Evolutionary conservation across 2,329 filamentous ascomycete genomes (phyloP).

Genomic region (Fusarium globosum): DNA sequence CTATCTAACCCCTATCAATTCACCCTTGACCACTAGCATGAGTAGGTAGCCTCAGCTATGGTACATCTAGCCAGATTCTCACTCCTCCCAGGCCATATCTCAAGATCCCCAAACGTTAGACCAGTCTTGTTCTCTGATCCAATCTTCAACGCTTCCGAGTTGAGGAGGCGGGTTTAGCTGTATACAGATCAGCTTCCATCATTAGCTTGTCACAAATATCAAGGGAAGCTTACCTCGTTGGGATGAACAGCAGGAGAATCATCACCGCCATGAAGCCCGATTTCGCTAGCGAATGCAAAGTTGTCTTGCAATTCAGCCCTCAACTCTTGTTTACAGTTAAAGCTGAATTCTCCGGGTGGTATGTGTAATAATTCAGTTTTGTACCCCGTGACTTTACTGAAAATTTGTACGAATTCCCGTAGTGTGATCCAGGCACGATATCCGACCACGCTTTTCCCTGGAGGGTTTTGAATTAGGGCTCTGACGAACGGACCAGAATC

Average conservation of each 20-base stretch:
- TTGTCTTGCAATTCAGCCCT: background rate
- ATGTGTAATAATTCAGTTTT: background rate
- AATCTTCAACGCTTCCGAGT: background rate
- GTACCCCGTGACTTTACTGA: background rate
- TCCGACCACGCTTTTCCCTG: background rate
- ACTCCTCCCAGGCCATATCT: background rate
- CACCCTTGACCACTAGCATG: background rate
- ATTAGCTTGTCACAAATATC: background rate
- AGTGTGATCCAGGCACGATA: slow-evolving; percentile 6
- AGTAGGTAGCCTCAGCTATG: background rate
- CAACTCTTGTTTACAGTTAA: background rate
- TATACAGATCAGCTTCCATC: background rate
- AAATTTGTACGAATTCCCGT: background rate
- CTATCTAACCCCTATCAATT: background rate
- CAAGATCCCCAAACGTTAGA: background rate
- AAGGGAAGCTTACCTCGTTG: background rate
- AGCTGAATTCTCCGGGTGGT: background rate
- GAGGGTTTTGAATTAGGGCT: background rate
- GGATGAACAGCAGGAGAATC: background rate
- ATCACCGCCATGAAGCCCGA: slow-evolving; percentile 2
- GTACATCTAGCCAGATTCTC: background rate
- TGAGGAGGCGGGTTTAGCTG: background rate
- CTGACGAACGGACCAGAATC: background rate
- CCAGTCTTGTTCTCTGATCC: slow-evolving; percentile 3
- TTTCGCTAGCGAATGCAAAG: slow-evolving; percentile 6